Evolutionary conservation across 345 rosid species (phyloP), one percentile per base, ranked within the genome.

Genomic region (Isatis tinctoria): DNA sequence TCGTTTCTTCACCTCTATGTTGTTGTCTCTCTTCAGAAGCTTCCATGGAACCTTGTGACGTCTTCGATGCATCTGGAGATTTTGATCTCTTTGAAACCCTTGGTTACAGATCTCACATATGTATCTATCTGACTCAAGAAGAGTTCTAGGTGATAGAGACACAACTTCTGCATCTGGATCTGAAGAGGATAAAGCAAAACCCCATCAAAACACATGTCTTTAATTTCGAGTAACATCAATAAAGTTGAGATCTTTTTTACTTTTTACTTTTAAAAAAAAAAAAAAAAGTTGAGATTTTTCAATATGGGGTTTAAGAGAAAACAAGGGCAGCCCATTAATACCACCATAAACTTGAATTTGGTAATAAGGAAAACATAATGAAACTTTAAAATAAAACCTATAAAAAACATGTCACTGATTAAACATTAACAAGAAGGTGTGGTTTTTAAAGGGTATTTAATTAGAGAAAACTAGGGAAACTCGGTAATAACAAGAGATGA

Each of bases 151-250:
- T 2, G 96, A 87, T 44, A 90, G 62, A 64, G 93, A 90, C 9
- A 90, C 92, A 70, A 90, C 96, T 79, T 88, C 96, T 51, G 96
- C 96, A 83, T 90, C 90, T 58, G 96, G 96, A 88, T 90, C 96
- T 90, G 79, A 51, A 68, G 33, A 67, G 36, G 3, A 54, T 22
- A 65, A 65, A 10, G 9, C 16, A 32, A 43, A 65, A 2, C 9
- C 9, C 48, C 54, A 72, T 57, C 57, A 65, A 49, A 44, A 62
- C 65, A 44, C 65, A 56, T 70, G 10, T 45, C 26, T 63, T 60
- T 40, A 3, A 24, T 33, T 60, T 27, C 40, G 10, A 40, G 27
- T 40, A 33, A 6, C 27, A 30, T 51, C 39, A 6, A 68, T 44
- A 61, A 69, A 60, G 26, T 8, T 32, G 58, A 69, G 41, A 49